Conservation (phyloP, 139 green algal genomes). For the Nannochloris sp. region DNA sequence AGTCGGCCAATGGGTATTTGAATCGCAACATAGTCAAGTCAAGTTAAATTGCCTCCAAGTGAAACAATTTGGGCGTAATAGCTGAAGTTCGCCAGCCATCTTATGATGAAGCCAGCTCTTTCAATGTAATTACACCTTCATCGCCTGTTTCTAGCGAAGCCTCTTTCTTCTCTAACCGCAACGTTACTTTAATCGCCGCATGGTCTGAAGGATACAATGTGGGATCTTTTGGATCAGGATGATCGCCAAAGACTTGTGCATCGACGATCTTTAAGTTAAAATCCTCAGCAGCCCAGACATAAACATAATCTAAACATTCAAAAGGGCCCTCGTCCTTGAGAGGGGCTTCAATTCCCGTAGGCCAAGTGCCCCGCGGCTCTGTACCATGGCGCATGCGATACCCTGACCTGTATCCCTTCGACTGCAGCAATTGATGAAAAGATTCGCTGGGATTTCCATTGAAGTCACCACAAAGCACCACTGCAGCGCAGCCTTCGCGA, state of each 20-base stretch:
- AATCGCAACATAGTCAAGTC: too few species aligned
- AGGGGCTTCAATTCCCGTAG: conserved; percentile 32
- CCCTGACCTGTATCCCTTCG: conserved; percentile 21
- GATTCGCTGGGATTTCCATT: conserved; percentile 31
- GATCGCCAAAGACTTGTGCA: background rate
- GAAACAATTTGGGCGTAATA: too few species aligned
- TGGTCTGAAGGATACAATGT: conserved; percentile 43
- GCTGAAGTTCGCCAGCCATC: too few species aligned
- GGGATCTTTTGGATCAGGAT: background rate
- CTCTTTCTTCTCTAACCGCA: too few species aligned
- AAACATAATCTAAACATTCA: conserved; percentile 45
- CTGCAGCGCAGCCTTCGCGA: conserved; percentile 13
- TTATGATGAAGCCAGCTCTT: too few species aligned
- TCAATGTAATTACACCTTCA: too few species aligned
- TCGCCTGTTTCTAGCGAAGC: too few species aligned
- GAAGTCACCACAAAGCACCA: conserved; percentile 41
- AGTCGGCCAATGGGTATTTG: too few species aligned
- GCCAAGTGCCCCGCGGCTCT: conserved; percentile 38
- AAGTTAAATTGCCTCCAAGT: too few species aligned
- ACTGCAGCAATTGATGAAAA: conserved; percentile 17
- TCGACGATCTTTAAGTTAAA: background rate
- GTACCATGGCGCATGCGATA: conserved; percentile 13
- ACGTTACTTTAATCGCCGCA: conserved; percentile 14
- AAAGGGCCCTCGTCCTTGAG: conserved; percentile 37
- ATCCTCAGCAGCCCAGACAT: conserved; percentile 19